These are phyloP conservation scores for Spathaspora gorwiae DNA, from an alignment of 805 yeast species.

Conservation along the genomic window DNA sequence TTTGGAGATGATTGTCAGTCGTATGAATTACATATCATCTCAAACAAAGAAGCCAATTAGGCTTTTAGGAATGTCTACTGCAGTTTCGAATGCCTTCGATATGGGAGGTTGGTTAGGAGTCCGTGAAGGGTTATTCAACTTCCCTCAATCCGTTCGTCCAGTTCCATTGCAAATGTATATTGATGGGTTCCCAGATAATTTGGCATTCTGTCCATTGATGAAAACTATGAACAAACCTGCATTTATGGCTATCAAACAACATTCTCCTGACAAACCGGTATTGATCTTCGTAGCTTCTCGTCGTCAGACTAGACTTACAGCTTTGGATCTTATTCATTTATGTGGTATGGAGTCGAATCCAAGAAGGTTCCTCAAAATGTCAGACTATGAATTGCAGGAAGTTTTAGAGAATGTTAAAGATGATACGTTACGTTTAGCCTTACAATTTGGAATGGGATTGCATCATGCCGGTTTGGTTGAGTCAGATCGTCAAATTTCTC, in stretches of 20 bases:
- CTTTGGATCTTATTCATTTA: conserved; percentile 69
- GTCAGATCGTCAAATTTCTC: conserved; percentile 65
- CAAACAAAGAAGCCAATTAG: conserved; percentile 59
- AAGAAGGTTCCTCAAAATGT: conserved; percentile 61
- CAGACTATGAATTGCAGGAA: conserved; percentile 55
- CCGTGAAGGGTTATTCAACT: conserved; percentile 68
- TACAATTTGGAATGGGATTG: conserved; percentile 76
- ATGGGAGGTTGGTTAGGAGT: conserved; percentile 85
- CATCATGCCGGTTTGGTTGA: conserved; percentile 83
- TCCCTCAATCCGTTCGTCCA: conserved; percentile 78
- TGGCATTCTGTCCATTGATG: conserved; percentile 81
- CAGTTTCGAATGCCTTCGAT: conserved; percentile 80
- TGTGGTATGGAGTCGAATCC: conserved; percentile 80
- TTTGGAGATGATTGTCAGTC: conserved; percentile 83
- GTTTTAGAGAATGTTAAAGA: conserved; percentile 61
- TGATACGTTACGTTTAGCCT: conserved; percentile 69
- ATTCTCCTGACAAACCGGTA: conserved; percentile 81
- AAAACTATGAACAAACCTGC: conserved; percentile 88
- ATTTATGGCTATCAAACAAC: conserved; percentile 86
- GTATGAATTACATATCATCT: conserved; percentile 69
- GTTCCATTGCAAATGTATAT: conserved; percentile 84
- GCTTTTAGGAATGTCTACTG: conserved; percentile 75
- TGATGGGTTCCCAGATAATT: conserved; percentile 79
- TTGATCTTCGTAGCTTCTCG: conserved; percentile 82
- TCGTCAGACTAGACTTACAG: conserved; percentile 77